A percentile compares a stretch with the other conserved stretches of the same genome.
Conservation (phyloP, 345 rosid species). For the Trapa incisa region DNA sequence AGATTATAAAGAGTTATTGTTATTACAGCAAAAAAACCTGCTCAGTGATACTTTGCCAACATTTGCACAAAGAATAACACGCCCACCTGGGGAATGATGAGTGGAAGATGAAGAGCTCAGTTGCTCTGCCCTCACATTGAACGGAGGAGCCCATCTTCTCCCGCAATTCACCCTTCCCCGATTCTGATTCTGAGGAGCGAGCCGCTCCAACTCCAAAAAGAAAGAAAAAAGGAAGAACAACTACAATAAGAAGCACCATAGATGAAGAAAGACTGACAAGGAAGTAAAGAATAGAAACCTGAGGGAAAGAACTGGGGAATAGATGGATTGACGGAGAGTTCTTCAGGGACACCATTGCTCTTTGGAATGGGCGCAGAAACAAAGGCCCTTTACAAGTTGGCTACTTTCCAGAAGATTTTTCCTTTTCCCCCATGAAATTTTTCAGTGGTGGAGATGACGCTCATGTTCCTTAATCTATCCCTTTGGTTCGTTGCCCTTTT, state of each 20-base stretch:
- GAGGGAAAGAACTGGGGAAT: conserved; percentile 40
- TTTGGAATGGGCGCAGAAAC: background rate
- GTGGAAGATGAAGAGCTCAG: conserved; percentile 20
- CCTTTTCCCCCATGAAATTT: background rate
- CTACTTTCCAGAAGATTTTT: background rate
- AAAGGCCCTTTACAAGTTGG: background rate
- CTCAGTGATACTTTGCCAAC: too few relatives aligned
- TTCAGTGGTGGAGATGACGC: conserved; percentile 13
- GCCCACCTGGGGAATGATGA: conserved; percentile 38
- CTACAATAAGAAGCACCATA: background rate
- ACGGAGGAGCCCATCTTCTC: conserved; percentile 38
- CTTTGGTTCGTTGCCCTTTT: background rate
- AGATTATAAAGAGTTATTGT: too few relatives aligned
- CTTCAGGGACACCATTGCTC: conserved; percentile 63
- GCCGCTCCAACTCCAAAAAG: background rate
- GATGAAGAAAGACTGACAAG: background rate
- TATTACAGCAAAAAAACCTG: too few relatives aligned
- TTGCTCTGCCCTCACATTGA: conserved; percentile 45
- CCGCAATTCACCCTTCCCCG: conserved; percentile 24
- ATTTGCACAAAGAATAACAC: too few relatives aligned
- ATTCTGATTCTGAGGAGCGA: conserved; percentile 14
- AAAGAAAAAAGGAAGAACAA: background rate
- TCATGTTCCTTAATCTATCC: conserved; percentile 1
- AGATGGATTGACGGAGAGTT: conserved; percentile 40
- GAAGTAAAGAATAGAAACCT: conserved; percentile 24